A percentile compares a stretch with the other conserved stretches of the same genome.
Evolutionary conservation across 2,329 filamentous ascomycete genomes (phyloP).

Genomic region (Calonectria fujianensis): DNA sequence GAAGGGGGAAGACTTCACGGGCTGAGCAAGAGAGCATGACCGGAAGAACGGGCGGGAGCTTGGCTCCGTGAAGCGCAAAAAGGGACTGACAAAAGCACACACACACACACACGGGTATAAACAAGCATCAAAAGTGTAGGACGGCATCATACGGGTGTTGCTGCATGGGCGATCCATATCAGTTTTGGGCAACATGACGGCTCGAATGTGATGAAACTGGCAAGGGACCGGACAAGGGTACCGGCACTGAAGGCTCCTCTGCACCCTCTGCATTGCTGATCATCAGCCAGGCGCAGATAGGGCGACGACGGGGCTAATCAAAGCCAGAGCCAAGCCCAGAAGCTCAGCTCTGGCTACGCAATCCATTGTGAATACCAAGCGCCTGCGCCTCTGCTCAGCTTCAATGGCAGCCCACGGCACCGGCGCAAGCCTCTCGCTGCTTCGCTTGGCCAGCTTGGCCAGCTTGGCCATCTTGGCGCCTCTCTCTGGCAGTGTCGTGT

Average conservation of each 20-base stretch:
- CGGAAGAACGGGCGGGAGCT: not conserved
- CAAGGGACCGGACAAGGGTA: slow-evolving; percentile 29
- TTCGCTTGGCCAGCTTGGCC: too few species aligned
- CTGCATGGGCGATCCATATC: slow-evolving; percentile 19
- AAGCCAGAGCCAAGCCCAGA: slow-evolving; percentile 21
- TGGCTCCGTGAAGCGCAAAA: not conserved
- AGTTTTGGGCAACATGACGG: slow-evolving; percentile 29
- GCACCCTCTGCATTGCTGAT: slow-evolving; percentile 24
- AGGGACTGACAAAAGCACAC: not conserved
- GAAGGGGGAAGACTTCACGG: too few species aligned
- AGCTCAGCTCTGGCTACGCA: not conserved
- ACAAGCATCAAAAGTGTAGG: not conserved
- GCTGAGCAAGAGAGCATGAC: too few species aligned
- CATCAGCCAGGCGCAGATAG: slow-evolving; percentile 22
- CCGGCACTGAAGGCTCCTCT: slow-evolving; percentile 17
- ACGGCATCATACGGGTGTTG: not conserved
- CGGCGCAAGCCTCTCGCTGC: not conserved
- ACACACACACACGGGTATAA: not conserved
- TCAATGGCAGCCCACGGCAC: slow-evolving; percentile 2
- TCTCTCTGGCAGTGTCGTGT: not conserved
- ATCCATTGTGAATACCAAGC: slow-evolving; percentile 6
- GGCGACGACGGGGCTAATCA: slow-evolving; percentile 25
- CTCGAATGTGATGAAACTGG: slow-evolving; percentile 22
- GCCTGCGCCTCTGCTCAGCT: slow-evolving; percentile 1
- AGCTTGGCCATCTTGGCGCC: not conserved